phyloP scores from a whole-genome alignment of 2,329 filamentous ascomycete species.

The Paracoccidioides brasiliensis region DNA sequence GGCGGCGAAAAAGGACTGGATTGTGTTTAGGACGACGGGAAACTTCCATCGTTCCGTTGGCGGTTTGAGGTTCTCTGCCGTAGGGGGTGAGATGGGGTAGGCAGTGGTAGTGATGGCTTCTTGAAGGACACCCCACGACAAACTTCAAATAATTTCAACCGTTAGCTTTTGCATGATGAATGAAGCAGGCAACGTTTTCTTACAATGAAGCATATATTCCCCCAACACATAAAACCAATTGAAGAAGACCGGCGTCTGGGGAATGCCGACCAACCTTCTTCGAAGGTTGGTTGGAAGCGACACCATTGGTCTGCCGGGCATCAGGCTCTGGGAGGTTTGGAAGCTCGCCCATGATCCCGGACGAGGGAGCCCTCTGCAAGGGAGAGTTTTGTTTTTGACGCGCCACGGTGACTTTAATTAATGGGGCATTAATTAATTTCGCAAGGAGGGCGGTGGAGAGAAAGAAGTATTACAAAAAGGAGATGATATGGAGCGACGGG shows the following conservation, averaged over 20 bases:
- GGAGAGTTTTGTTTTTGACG: constrained; percentile 56
- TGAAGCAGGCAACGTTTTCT: not conserved
- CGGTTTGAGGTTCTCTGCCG: constrained; percentile 27
- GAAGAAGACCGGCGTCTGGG: constrained; percentile 47
- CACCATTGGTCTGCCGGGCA: constrained; percentile 21
- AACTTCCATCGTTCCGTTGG: constrained; percentile 68
- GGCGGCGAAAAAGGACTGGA: constrained; percentile 83
- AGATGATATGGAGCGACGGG: too few species aligned
- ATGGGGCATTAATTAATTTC: not conserved
- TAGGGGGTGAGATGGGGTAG: constrained; percentile 51
- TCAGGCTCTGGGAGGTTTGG: constrained; percentile 20
- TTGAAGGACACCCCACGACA: constrained; percentile 94
- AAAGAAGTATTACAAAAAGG: not conserved
- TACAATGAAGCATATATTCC: constrained; percentile 98
- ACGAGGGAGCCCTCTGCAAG: constrained; percentile 52
- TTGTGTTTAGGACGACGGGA: constrained; percentile 88
- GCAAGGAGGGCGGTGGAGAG: not conserved
- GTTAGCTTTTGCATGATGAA: constrained; percentile 7
- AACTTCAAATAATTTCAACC: constrained; percentile 35
- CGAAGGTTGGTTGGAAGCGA: constrained; percentile 13
- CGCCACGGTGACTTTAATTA: constrained; percentile 42
- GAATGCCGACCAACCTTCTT: constrained; percentile 19
- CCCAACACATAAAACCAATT: constrained; percentile 74
- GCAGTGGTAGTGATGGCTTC: constrained; percentile 91
- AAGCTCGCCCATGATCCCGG: constrained; percentile 44